Conservation (phyloP, 257 asterid species). For the Capsicum baccatum region DNA sequence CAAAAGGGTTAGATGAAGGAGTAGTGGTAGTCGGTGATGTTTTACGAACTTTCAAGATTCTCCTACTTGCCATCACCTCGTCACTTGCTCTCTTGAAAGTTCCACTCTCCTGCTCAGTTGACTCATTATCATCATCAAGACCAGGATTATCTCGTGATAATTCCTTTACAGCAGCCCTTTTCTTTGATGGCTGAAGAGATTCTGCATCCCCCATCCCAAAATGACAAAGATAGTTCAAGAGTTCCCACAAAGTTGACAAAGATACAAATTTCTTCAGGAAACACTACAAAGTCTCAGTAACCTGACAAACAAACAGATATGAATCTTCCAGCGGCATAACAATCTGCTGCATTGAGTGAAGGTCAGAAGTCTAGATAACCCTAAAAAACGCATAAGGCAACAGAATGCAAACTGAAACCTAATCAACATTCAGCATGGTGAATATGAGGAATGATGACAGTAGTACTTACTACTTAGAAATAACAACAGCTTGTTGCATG, state of each 20-base stretch:
- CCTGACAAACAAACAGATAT: neutral
- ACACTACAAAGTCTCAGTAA: conserved; percentile 29
- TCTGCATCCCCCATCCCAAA: conserved; percentile 80
- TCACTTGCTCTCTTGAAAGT: conserved; percentile 87
- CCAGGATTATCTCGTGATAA: conserved; percentile 87
- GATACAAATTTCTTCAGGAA: conserved; percentile 29
- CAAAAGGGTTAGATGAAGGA: conserved; percentile 74
- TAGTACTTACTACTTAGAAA: neutral
- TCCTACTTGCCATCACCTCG: conserved; percentile 81
- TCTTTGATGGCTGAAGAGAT: conserved; percentile 71
- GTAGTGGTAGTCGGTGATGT: conserved; percentile 51
- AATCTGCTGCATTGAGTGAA: neutral
- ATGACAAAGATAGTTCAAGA: conserved; percentile 16
- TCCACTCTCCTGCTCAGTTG: conserved; percentile 71
- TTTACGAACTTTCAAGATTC: conserved; percentile 82
- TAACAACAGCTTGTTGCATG: neutral
- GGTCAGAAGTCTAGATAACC: neutral
- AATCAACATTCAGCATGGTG: neutral
- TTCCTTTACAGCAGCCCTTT: conserved; percentile 87
- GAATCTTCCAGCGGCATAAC: neutral
- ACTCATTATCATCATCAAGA: conserved; percentile 74
- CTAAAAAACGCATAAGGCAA: neutral
- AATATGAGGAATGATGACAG: neutral
- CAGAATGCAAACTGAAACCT: neutral
- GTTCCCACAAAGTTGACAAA: neutral